These are phyloP conservation scores for Lagenaria siceraria DNA, from an alignment of 306 rosid genomes.

Conservation along the genomic window DNA sequence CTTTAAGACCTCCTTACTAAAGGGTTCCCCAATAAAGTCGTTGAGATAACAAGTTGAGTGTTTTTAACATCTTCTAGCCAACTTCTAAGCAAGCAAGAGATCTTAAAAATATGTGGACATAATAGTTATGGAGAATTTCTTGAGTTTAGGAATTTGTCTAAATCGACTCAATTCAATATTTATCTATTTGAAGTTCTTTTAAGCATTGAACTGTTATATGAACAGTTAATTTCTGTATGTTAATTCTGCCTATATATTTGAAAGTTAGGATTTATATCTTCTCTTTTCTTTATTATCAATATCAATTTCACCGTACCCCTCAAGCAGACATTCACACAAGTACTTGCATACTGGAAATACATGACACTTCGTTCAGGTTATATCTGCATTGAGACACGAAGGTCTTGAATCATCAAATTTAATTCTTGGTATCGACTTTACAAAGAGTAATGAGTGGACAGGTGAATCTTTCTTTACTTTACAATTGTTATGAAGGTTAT, in stretches of 20 bases:
- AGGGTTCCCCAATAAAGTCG: not conserved
- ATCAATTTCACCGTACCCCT: not conserved
- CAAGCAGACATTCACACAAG: not conserved
- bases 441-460: constrained; percentile 99
- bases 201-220: not conserved
- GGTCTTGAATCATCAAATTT: constrained; percentile 94
- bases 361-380: constrained; percentile 49
- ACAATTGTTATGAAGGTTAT: not conserved
- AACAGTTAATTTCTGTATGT: not conserved
- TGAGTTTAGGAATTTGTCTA: not conserved
- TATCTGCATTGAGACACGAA: constrained; percentile 77
- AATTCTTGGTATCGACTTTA: constrained; percentile 86
- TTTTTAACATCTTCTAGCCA: not conserved
- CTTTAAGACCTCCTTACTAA: not conserved
- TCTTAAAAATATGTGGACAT: not conserved
- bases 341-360: not conserved
- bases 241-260: not conserved
- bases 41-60: not conserved
- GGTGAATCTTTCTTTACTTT: constrained; percentile 32
- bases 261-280: not conserved
- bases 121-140: not conserved
- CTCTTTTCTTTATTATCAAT: not conserved
- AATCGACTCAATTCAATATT: not conserved
- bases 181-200: not conserved
- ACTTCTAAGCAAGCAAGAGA: not conserved